These are phyloP conservation scores for Saposhnikovia divaricata DNA, from an alignment of 129 eudicot species.

Conservation along the genomic window DNA sequence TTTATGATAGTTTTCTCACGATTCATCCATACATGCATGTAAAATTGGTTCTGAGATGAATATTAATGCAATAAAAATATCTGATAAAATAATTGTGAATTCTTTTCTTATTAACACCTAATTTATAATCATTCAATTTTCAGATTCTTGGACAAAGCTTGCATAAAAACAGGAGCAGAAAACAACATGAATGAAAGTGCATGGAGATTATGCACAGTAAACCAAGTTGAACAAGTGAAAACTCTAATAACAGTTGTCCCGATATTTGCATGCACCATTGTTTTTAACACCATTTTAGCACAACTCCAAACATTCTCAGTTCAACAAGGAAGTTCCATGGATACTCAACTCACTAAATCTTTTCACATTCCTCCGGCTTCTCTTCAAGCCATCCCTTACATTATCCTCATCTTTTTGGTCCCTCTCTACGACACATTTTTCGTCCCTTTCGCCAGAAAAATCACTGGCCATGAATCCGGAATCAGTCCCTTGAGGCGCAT, in stretches of 20 bases:
- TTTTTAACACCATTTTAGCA: constrained; percentile 88
- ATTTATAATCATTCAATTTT: background rate
- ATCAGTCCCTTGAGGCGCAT: constrained; percentile 75
- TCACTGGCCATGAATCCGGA: constrained; percentile 68
- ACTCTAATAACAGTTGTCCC: constrained; percentile 62
- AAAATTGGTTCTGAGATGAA: background rate
- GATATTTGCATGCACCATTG: constrained; percentile 83
- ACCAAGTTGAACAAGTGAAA: constrained; percentile 85
- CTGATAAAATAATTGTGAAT: no score
- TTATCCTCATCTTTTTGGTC: constrained; percentile 67
- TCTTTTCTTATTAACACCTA: no score
- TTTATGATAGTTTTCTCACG: background rate
- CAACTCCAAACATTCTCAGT: constrained; percentile 98
- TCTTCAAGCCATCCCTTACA: constrained; percentile 94
- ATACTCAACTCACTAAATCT: constrained; percentile 50
- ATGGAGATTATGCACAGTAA: constrained; percentile 69
- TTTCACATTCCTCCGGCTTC: constrained; percentile 93
- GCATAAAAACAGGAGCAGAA: constrained; percentile 44
- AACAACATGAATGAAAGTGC: constrained; percentile 35
- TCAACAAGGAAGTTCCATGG: constrained; percentile 88
- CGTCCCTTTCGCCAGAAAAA: constrained; percentile 59
- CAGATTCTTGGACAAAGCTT: constrained; percentile 96
- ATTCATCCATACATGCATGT: background rate
- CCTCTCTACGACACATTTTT: constrained; percentile 71
- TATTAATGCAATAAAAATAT: no score